phyloP scores from a whole-genome alignment of 805 yeast genomes.

The Wickerhamiella brachini region DNA sequence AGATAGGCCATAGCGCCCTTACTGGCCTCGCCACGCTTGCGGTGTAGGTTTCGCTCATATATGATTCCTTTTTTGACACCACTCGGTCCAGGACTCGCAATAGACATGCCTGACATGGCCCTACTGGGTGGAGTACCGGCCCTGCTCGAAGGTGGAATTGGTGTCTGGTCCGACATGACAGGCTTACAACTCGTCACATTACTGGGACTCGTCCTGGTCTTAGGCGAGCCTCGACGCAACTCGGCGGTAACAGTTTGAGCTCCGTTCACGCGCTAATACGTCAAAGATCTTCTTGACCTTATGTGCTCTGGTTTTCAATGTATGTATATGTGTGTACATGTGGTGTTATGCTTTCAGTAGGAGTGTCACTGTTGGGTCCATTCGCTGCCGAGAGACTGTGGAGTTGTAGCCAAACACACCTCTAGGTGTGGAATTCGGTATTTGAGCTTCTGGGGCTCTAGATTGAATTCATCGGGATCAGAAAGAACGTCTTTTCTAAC shows the following conservation, averaged over 20 bases:
- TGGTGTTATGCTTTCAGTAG: too few relatives aligned
- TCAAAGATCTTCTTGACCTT: too few relatives aligned
- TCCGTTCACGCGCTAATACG: too few relatives aligned
- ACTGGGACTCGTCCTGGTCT: too few relatives aligned
- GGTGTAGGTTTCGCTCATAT: constrained; percentile 55
- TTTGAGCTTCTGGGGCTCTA: not conserved
- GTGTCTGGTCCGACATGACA: not conserved
- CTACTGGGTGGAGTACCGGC: not conserved
- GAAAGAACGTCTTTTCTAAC: not conserved
- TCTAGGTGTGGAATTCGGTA: constrained; percentile 1
- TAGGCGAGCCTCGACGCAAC: too few relatives aligned
- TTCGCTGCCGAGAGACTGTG: not conserved
- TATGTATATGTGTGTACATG: too few relatives aligned
- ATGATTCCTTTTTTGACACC: constrained; percentile 22
- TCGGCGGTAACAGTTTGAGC: too few relatives aligned
- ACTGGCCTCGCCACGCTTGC: constrained; percentile 55
- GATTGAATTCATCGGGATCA: not conserved
- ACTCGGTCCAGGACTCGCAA: not conserved
- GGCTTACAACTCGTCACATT: not conserved
- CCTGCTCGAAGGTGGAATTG: not conserved
- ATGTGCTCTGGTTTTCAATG: too few relatives aligned
- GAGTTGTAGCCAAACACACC: not conserved
- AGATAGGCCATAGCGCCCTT: constrained; percentile 53
- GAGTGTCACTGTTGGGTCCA: not conserved
- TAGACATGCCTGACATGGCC: not conserved